Evolutionary conservation across 2,329 filamentous ascomycete species (phyloP), one percentile per base, ranked within the genome.

Genomic region (Alternaria panax): DNA sequence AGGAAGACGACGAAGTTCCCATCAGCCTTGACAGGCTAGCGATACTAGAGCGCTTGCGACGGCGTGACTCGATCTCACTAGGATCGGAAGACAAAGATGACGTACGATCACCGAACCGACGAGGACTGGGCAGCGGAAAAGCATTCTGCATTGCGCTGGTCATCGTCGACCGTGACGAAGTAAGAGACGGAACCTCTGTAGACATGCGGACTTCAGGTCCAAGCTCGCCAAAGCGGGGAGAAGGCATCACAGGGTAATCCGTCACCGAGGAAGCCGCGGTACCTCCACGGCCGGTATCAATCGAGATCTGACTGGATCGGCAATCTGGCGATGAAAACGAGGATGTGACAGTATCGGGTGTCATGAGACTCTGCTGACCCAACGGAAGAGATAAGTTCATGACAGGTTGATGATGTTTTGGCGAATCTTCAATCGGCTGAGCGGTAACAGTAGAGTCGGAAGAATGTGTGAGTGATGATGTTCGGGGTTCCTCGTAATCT

Each of bases 141-240:
- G 84, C 83, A 34, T 81, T 81, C 68, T 90, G 91, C 66, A 91
- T 88, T 45, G 87, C 85, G 7, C 89, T 85, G 18, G 82, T 90
- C 86, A 90, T 92, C 9, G 90, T 92, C 9, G 91, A 93, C 66
- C 90, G 88, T 72, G 89, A 92, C 71, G 90, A 92, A 1, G 90
- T 91, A 64, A 89, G 78, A 2, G 91, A 93, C 3, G 91, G 90
- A 14, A 92, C 87, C 66, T 92, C 90, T 63, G 91, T 89, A 30
- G 91, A 93, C 34, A 90, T 85, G 46, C 90, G 87, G 67, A 85
- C 80, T 68, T 92, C 90, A 0, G 90, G 90, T 0, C 89, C 89
- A 20, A 89, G 90, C 64, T 93, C 90, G 53, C 90, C 90, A 76
- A 92, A 85, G 6, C 91, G 82, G 30, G 91, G 80, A 2, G 90